Evolutionary conservation across 2,329 filamentous ascomycete species (phyloP).

Genomic region (Calonectria montana): DNA sequence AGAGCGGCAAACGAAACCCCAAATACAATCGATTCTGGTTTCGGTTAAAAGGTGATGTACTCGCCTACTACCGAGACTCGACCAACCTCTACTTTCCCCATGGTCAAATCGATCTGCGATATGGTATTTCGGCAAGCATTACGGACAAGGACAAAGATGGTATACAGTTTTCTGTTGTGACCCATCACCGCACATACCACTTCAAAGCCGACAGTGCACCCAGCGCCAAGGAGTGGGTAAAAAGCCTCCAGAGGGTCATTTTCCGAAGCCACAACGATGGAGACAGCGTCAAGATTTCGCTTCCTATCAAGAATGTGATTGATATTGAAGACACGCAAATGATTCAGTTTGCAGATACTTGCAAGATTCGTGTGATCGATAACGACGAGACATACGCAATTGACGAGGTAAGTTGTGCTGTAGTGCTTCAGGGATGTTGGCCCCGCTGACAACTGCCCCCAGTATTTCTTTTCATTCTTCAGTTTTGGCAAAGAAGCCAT

Average conservation of each 20-base stretch:
- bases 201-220: constrained; percentile 89
- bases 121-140: constrained; percentile 87
- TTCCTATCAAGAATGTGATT: constrained; percentile 89
- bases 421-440: background rate
- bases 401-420: constrained; percentile 78
- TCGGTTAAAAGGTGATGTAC: constrained; percentile 87
- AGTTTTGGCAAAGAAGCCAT: constrained; percentile 86
- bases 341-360: constrained; percentile 90
- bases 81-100: constrained; percentile 91
- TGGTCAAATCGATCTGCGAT: constrained; percentile 91
- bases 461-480: constrained; percentile 99
- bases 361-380: constrained; percentile 92
- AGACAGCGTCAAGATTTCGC: constrained; percentile 94
- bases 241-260: constrained; percentile 91
- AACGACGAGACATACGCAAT: constrained; percentile 95
- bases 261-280: constrained; percentile 96
- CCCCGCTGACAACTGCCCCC: constrained; percentile 9
- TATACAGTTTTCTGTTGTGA: constrained; percentile 82
- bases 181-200: constrained; percentile 84
- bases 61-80: constrained; percentile 88
- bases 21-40: constrained; percentile 95
- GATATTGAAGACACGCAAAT: constrained; percentile 94
- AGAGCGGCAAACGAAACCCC: constrained; percentile 88
- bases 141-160: constrained; percentile 82
- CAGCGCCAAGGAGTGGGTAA: constrained; percentile 97